phyloP scores from a whole-genome alignment of 169 alveolate species.

The Eimeria brunetti region DNA sequence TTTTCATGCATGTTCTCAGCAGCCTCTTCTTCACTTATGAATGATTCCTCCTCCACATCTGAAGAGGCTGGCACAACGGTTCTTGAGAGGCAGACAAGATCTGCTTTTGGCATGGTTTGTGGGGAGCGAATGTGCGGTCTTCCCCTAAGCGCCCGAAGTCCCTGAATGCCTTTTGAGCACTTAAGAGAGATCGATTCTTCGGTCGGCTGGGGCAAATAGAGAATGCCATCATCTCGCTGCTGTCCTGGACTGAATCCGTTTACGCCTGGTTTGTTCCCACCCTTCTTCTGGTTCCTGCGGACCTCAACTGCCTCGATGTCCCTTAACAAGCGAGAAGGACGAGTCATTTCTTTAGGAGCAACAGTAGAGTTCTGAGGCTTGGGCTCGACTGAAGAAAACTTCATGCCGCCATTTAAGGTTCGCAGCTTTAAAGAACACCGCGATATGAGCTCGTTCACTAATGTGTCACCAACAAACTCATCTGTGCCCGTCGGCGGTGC shows the following conservation, averaged over 20 bases:
- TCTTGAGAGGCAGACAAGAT: conserved; percentile 31
- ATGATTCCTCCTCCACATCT: not conserved
- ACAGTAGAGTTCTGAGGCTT: conserved; percentile 34
- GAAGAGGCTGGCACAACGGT: not conserved
- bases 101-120: conserved; percentile 53
- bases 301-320: conserved; percentile 40
- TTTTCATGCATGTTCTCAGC: conserved; percentile 11
- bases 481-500: not conserved
- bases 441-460: conserved; percentile 40
- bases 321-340: conserved; percentile 40
- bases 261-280: not conserved
- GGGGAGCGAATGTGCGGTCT: conserved; percentile 17
- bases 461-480: not conserved
- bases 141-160: conserved; percentile 37
- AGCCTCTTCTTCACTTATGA: conserved; percentile 49
- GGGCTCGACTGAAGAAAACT: conserved; percentile 32
- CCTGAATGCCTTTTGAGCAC: conserved; percentile 19
- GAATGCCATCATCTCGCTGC: conserved; percentile 5
- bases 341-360: conserved; percentile 25
- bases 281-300: conserved; percentile 12
- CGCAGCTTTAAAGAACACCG: conserved; percentile 55
- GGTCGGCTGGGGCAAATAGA: conserved; percentile 45
- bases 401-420: not conserved
- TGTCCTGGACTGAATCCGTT: not conserved
- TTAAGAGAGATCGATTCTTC: conserved; percentile 22